phyloP scores from a whole-genome alignment of 176 grass and related monocot genomes.

The Aechmea fasciata region DNA sequence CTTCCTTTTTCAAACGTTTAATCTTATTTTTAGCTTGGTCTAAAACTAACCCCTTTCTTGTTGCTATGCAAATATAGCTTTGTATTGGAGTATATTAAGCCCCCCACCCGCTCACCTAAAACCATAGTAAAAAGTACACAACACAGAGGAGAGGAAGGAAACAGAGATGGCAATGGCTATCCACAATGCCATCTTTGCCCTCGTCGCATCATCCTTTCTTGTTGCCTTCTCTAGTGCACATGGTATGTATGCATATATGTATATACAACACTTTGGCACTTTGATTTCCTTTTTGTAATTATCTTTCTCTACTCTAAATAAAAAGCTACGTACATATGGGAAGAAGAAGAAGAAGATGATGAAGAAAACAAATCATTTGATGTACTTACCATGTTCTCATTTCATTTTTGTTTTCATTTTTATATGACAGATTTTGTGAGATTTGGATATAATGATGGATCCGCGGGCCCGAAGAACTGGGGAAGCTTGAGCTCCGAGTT shows the following conservation, averaged over 20 bases:
- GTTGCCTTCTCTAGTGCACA: background rate
- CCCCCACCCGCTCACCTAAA: background rate
- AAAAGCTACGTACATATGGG: background rate
- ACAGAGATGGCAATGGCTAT: constrained; percentile 11
- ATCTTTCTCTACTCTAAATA: background rate
- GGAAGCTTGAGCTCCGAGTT: constrained; percentile 40
- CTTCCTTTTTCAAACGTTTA: background rate
- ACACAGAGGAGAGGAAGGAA: background rate
- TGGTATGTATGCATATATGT: background rate
- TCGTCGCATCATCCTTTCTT: constrained; percentile 15
- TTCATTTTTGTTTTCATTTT: constrained; percentile 4
- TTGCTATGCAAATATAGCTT: background rate
- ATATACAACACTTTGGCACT: background rate
- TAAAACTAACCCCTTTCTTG: constrained; percentile 14
- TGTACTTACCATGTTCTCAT: background rate
- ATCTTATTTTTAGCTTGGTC: constrained; percentile 10
- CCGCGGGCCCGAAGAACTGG: constrained; percentile 47
- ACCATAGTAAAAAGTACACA: background rate
- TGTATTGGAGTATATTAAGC: constrained; percentile 18
- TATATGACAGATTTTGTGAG: background rate
- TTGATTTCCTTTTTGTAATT: background rate
- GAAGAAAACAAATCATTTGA: background rate
- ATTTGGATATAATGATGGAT: constrained; percentile 11
- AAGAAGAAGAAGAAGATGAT: background rate
- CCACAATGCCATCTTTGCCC: constrained; percentile 4